Evolutionary conservation across 345 rosid species (phyloP), one percentile per base, ranked within the genome.

Genomic region (Lagerstroemia speciosa): DNA sequence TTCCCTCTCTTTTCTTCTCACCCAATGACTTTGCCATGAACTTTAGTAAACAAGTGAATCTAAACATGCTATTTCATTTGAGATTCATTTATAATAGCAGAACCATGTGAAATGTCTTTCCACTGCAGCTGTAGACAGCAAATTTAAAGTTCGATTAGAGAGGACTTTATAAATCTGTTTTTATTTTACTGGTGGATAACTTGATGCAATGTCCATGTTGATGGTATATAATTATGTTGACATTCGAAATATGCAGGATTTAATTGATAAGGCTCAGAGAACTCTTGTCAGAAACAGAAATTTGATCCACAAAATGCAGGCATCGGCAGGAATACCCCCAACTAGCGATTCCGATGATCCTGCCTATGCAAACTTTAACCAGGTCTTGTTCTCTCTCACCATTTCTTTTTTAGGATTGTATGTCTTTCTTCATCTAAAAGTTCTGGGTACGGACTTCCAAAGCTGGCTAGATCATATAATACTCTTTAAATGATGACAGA

Each of bases 221-320:
- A 6, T 52, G 29, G 48, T 43, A n/a, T n/a, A n/a, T 2, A 9
- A 8, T 52, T n/a, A 53, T n/a, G 60, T 53, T 20, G 30, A 20
- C 22, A 50, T 43, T 58, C 71, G 55, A 34, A 66, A 7, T 76
- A 37, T 69, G 79, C 77, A 93, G 98, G 94, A 93, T 81, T 82
- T 93, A 83, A 82, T 93, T 74, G 98, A 93, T 73, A 91, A 87
- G 80, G 96, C 97, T 58, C 84, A 75, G 30, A 79, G 85, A 4
- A 81, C 81, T 81, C 86, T 93, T 36, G 81, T 90, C 69, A 92
- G 89, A 69, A 93, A 89, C 77, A 83, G 85, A 75, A 87, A 65
- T 68, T 74, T 82, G 40, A 64, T 93, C 46, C 86, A 77, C 73
- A 78, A 81, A 72, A 90, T 90, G 92, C 90, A 93, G 72, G 79